Evolutionary conservation across 2,329 filamentous ascomycete genomes (phyloP), one percentile per base, ranked within the genome.

Genomic region (Orbilia quercus): DNA sequence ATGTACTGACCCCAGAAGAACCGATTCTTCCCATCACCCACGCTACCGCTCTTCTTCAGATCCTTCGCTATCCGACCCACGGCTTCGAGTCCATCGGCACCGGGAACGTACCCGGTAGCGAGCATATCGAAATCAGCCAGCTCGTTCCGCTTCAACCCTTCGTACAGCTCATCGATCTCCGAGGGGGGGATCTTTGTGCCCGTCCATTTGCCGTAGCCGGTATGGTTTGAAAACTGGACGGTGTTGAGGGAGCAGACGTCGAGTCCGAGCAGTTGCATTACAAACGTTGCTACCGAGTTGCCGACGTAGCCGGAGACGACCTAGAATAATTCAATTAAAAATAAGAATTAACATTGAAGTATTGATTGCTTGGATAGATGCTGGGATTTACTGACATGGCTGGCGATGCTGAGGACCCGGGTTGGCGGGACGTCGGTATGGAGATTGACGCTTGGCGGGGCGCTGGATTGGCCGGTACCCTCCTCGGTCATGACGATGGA

Each of bases 221-320:
- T 94, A 80, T 99, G 95, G 79, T 99, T 99, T 81, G 94, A 98
- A 83, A 97, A 99, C 78, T 99, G 91, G 5, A 99, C 95, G 0
- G 95, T 99, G 80, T 99, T 97, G 78, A 99, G 85, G 1, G 92
- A 91, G 7, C 92, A 90, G 5, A 97, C 94, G 78, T 99, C 94
- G 79, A 92, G 97, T 51, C 95, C 95, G 55, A 99, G 83, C 0
- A 91, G 90, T 81, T 99, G 94, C 85, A 99, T 90, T 76, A 93
- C 91, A 79, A 96, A 96, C 0, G 92, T 92, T 44, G 93, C 93
- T 84, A 99, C 96, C 79, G 94, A 96, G 81, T 99, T 99, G 57
- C 95, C 95, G 77, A 99, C 95, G 85, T 97, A 94, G 80, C 95
- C 82, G 54, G 82, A 83, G 54, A 83, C 82, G 59, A 83, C 82